Evolutionary conservation across 139 green algal species (phyloP).

Genomic region (Yamagishiella unicocca): DNA sequence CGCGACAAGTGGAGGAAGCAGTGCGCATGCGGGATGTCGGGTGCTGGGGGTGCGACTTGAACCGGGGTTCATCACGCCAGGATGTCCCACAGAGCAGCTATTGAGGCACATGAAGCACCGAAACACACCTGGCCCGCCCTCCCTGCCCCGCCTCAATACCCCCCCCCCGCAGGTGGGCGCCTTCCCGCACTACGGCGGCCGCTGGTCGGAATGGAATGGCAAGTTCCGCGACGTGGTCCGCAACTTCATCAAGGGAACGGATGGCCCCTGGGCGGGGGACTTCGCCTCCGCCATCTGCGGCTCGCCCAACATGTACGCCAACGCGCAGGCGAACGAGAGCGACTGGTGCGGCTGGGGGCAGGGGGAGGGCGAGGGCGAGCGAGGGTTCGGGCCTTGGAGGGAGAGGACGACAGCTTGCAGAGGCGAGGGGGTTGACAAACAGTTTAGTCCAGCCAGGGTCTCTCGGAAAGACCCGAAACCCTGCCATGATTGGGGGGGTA

Average conservation of each 20-base stretch:
- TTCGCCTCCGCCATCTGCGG: conserved; percentile 88
- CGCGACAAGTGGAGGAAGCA: too few relatives aligned
- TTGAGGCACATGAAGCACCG: too few relatives aligned
- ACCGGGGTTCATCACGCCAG: too few relatives aligned
- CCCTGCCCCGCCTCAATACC: not conserved
- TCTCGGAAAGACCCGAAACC: too few relatives aligned
- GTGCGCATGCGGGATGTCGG: too few relatives aligned
- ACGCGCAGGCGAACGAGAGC: conserved; percentile 52
- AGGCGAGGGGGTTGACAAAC: too few relatives aligned
- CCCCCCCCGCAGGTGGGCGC: conserved; percentile 77
- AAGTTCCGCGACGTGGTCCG: conserved; percentile 93
- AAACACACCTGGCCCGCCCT: too few relatives aligned
- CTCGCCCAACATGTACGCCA: conserved; percentile 86
- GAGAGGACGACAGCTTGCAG: too few relatives aligned
- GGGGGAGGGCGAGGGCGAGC: not conserved
- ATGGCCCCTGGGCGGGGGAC: conserved; percentile 83
- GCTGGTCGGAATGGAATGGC: conserved; percentile 99
- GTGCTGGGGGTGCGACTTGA: too few relatives aligned
- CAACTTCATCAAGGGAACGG: conserved; percentile 90
- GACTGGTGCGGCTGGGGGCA: conserved; percentile 58
- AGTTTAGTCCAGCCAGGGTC: too few relatives aligned
- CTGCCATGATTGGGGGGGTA: not conserved
- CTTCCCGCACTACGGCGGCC: conserved; percentile 96
- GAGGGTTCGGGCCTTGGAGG: not conserved
- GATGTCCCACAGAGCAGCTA: too few relatives aligned